Evolutionary conservation across 2,329 filamentous ascomycete genomes (phyloP).

Genomic region (Teratosphaeria gauchensis): DNA sequence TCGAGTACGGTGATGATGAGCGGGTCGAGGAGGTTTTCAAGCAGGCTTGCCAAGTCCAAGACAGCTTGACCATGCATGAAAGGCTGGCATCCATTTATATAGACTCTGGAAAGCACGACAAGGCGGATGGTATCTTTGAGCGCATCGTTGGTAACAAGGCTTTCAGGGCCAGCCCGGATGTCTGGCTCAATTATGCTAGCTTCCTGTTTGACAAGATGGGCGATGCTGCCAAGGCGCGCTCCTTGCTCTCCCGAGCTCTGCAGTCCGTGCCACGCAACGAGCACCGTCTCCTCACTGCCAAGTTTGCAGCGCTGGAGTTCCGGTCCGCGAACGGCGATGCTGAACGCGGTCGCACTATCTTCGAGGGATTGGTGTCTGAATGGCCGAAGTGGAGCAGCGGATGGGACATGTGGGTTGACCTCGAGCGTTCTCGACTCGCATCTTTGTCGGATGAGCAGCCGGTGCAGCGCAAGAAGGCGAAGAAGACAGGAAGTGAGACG

Average conservation of each 20-base stretch:
- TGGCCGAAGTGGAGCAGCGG: conserved; percentile 86
- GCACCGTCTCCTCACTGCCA: conserved; percentile 67
- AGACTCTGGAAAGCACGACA: conserved; percentile 73
- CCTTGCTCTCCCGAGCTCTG: conserved; percentile 70
- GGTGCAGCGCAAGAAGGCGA: conserved; percentile 25
- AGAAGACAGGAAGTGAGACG: conserved; percentile 24
- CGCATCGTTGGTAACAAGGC: conserved; percentile 73
- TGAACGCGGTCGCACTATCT: conserved; percentile 88
- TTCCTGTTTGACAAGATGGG: conserved; percentile 72
- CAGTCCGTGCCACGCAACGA: conserved; percentile 66
- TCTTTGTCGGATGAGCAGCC: conserved; percentile 1
- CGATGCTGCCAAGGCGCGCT: conserved; percentile 63
- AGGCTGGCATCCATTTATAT: conserved; percentile 91
- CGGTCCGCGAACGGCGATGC: conserved; percentile 69
- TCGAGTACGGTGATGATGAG: conserved; percentile 69
- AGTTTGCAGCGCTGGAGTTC: conserved; percentile 90
- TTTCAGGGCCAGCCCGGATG: conserved; percentile 64
- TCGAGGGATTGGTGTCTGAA: conserved; percentile 73
- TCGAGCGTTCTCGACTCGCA: conserved; percentile 48
- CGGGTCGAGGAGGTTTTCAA: conserved; percentile 79
- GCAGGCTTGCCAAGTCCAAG: conserved; percentile 87
- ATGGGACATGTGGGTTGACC: conserved; percentile 84
- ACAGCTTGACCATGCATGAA: conserved; percentile 80
- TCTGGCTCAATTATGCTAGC: conserved; percentile 92
- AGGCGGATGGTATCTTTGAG: conserved; percentile 83